Evolutionary conservation across 805 yeast genomes (phyloP).

Genomic region (Candida caryicola): DNA sequence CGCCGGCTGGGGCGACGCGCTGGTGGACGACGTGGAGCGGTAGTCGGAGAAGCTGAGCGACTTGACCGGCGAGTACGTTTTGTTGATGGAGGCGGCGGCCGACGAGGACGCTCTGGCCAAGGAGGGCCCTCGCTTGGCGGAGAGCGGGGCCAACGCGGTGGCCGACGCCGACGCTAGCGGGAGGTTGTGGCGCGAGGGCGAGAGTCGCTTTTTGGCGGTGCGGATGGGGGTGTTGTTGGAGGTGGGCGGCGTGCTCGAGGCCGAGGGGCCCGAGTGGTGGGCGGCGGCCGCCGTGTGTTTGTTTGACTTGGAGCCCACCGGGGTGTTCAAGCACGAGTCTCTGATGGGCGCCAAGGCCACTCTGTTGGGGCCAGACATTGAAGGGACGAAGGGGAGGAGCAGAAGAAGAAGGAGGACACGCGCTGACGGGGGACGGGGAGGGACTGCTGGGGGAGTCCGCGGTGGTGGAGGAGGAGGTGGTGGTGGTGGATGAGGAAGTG

Average conservation of each 20-base stretch:
- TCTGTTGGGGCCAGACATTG: slow-evolving; percentile 20
- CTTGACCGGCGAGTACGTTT: slow-evolving; percentile 8
- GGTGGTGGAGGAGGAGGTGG: too few species aligned
- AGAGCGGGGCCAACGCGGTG: slow-evolving; percentile 4
- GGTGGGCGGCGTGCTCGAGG: not conserved
- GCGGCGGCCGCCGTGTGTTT: slow-evolving; percentile 9
- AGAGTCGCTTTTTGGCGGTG: not conserved
- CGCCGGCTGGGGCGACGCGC: not conserved
- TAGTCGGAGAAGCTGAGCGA: slow-evolving; percentile 27
- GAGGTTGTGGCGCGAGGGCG: slow-evolving; percentile 1
- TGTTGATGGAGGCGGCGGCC: slow-evolving; percentile 5
- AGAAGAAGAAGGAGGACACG: too few species aligned
- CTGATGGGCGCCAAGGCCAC: slow-evolving; percentile 39
- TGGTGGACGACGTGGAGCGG: slow-evolving; percentile 13
- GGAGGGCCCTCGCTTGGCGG: slow-evolving; percentile 6
- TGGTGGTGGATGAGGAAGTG: slow-evolving; percentile 1
- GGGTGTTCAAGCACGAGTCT: slow-evolving; percentile 27
- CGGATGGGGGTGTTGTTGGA: slow-evolving; percentile 3
- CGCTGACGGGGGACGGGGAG: not conserved
- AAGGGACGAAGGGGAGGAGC: slow-evolving; percentile 10
- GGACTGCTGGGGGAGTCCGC: not conserved
- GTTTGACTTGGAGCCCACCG: slow-evolving; percentile 15
- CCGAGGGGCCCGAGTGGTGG: slow-evolving; percentile 1
- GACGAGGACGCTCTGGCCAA: slow-evolving; percentile 2
- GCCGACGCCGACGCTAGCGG: not conserved